phyloP scores from a whole-genome alignment of 202 grass and related monocot genomes.

The Thinopyrum obtusiflorum region DNA sequence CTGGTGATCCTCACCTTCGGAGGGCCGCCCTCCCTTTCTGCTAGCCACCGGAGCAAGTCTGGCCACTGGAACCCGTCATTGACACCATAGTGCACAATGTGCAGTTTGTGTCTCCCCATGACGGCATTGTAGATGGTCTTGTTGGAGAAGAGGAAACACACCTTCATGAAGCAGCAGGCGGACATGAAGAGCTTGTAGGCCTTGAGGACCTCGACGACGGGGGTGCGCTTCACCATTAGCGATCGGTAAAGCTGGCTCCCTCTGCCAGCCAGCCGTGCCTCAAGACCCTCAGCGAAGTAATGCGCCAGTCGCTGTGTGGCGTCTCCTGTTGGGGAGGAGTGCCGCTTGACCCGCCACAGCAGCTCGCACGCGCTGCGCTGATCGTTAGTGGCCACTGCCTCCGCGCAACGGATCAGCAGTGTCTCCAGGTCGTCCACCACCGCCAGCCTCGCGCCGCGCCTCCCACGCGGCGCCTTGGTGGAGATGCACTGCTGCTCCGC shows the following conservation, averaged over 20 bases:
- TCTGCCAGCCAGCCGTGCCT: conserved; percentile 55
- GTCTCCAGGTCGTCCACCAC: conserved; percentile 40
- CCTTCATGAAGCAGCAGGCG: conserved; percentile 48
- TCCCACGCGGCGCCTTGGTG: neutral
- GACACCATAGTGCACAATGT: conserved; percentile 63
- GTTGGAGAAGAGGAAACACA: conserved; percentile 40
- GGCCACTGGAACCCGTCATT: conserved; percentile 56
- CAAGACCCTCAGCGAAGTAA: conserved; percentile 55
- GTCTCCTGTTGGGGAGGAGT: conserved; percentile 57
- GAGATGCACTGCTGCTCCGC: neutral
- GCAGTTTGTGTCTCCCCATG: conserved; percentile 31
- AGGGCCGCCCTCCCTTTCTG: conserved; percentile 27
- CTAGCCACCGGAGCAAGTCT: conserved; percentile 38
- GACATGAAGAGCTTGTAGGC: conserved; percentile 55
- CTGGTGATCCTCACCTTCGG: conserved; percentile 55
- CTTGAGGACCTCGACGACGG: conserved; percentile 36
- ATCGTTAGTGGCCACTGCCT: conserved; percentile 44
- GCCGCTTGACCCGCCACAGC: conserved; percentile 47
- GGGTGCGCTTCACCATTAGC: conserved; percentile 24
- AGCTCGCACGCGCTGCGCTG: conserved; percentile 25
- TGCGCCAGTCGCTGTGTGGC: conserved; percentile 60
- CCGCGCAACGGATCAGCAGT: conserved; percentile 42
- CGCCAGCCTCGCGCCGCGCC: neutral
- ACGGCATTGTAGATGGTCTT: conserved; percentile 43
- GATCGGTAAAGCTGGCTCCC: conserved; percentile 42